Conservation (phyloP, 148 eudicot genomes). For the Oxyria digyna region DNA sequence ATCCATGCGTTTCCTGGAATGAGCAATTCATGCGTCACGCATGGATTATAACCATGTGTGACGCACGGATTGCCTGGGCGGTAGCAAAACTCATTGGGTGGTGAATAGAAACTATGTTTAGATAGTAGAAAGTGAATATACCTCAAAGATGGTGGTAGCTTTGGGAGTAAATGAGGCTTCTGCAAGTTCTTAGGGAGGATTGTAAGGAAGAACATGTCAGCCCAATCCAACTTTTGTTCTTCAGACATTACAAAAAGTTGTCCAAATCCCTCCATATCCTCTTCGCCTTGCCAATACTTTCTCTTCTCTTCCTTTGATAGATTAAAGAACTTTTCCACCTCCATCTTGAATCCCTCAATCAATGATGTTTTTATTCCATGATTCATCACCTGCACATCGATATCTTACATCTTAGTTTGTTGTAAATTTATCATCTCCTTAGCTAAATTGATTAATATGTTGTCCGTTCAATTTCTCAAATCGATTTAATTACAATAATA, state of each 20-base stretch:
- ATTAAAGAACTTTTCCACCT: conserved; percentile 12
- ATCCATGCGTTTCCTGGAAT: too few species aligned
- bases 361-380: neutral
- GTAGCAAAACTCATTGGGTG: too few species aligned
- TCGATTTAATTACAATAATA: too few species aligned
- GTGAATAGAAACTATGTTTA: too few species aligned
- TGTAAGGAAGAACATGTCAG: conserved; percentile 16
- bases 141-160: conserved; percentile 12
- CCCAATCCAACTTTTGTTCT: conserved; percentile 36
- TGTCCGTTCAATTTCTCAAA: too few species aligned
- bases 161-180: conserved; percentile 15
- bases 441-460: too few species aligned
- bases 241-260: conserved; percentile 29
- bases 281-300: conserved; percentile 17
- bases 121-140: too few species aligned
- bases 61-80: too few species aligned
- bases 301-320: conserved; percentile 25
- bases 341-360: neutral
- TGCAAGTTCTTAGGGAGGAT: conserved; percentile 18
- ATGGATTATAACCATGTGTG: too few species aligned
- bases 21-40: too few species aligned
- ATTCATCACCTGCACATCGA: neutral
- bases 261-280: conserved; percentile 26
- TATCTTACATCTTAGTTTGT: too few species aligned
- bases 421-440: too few species aligned